Evolutionary conservation across 441 rosid genomes (phyloP).

Genomic region (Jatropha podagrica): DNA sequence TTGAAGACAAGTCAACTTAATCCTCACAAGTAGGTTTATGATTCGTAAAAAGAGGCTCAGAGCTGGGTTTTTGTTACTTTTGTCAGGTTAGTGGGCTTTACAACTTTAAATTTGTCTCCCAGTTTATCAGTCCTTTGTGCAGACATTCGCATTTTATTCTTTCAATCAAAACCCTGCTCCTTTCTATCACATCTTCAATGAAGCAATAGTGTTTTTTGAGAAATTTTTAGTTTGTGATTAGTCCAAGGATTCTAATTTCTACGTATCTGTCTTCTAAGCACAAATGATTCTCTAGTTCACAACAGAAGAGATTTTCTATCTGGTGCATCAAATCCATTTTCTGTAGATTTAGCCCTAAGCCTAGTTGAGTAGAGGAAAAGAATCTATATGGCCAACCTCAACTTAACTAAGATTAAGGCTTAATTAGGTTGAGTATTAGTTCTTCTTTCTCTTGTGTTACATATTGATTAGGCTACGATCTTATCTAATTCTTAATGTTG

Average conservation of each 20-base stretch:
- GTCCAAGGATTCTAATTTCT: no score
- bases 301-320: no score
- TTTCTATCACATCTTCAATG: not conserved
- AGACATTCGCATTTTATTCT: not conserved
- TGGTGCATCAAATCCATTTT: not conserved
- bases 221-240: no score
- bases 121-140: no score
- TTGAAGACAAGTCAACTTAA: not conserved
- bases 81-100: not conserved
- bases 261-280: no score
- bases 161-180: not conserved
- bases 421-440: not conserved
- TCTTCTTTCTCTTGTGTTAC: not conserved
- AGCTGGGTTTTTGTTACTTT: not conserved
- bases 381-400: not conserved
- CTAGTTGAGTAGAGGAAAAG: not conserved
- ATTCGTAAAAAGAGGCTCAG: not conserved
- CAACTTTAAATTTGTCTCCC: not conserved
- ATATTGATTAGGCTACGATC: not conserved
- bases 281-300: no score
- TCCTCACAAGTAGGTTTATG: not conserved
- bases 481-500: not conserved
- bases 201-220: not conserved
- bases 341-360: not conserved
- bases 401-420: not conserved